A percentile compares a stretch with the other conserved stretches of the same genome.
Conservation (phyloP, 768 basidiomycete species). For the Amanita exitialis region DNA sequence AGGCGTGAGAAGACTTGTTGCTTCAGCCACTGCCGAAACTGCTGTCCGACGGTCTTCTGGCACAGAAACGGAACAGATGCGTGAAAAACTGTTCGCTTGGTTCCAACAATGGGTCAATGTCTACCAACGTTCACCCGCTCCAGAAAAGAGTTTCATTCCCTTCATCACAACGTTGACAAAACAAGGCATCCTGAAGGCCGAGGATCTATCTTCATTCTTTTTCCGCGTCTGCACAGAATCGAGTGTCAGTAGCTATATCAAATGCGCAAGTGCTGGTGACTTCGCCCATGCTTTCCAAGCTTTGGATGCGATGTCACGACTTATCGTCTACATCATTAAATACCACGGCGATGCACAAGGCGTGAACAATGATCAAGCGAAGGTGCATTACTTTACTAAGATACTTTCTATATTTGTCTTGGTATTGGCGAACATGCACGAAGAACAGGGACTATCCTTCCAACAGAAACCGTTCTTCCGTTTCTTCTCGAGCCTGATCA, state of each 20-base stretch:
- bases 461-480: constrained; percentile 98
- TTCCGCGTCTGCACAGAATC: constrained; percentile 97
- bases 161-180: constrained; percentile 97
- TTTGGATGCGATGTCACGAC: constrained; percentile 88
- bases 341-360: constrained; percentile 96
- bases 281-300: constrained; percentile 79
- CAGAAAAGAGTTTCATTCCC: constrained; percentile 91
- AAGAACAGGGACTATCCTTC: constrained; percentile 86
- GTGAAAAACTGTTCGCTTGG: constrained; percentile 68
- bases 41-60: constrained; percentile 35
- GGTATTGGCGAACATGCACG: constrained; percentile 89
- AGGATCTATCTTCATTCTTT: constrained; percentile 95
- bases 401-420: constrained; percentile 96
- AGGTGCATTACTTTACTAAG: constrained; percentile 94
- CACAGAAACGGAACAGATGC: constrained; percentile 65
- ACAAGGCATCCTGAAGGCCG: constrained; percentile 92
- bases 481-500: constrained; percentile 94
- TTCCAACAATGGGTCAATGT: constrained; percentile 95
- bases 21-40: constrained; percentile 25
- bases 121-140: constrained; percentile 82
- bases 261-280: constrained; percentile 64
- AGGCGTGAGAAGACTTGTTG: constrained; percentile 45
- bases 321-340: constrained; percentile 98
- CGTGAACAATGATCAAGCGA: constrained; percentile 87
- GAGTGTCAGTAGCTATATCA: constrained; percentile 81